Conservation (phyloP, 257 asterid genomes). For the Striga asiatica region DNA sequence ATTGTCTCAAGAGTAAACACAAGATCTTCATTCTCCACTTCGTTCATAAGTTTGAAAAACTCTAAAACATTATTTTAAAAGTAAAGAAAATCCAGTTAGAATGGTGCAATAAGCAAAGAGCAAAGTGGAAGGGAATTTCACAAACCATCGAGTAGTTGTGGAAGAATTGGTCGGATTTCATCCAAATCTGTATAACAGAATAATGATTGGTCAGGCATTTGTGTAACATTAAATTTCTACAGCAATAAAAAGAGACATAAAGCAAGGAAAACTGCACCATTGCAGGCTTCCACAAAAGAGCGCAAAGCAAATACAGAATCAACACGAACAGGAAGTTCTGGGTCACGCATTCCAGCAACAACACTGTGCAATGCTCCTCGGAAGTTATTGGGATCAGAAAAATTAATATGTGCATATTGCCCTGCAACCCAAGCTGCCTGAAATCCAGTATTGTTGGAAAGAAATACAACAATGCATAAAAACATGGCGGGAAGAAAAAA, state of each 20-base stretch:
- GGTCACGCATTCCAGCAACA: constrained; percentile 98
- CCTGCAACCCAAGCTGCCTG: constrained; percentile 99
- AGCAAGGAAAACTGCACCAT: constrained; percentile 33
- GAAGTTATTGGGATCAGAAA: constrained; percentile 77
- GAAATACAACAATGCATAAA: constrained; percentile 9
- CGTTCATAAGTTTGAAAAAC: constrained; percentile 92
- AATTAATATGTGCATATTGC: constrained; percentile 83
- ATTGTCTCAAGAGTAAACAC: constrained; percentile 95
- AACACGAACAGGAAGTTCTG: constrained; percentile 94
- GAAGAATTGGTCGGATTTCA: constrained; percentile 92
- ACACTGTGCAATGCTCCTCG: constrained; percentile 71
- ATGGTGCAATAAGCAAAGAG: not conserved
- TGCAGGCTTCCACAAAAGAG: constrained; percentile 93
- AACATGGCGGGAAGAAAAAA: not conserved
- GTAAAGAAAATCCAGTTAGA: constrained; percentile 8
- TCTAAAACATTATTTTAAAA: constrained; percentile 33
- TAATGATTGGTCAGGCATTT: constrained; percentile 6
- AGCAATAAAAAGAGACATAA: not conserved
- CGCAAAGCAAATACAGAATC: constrained; percentile 97
- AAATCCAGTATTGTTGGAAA: constrained; percentile 13
- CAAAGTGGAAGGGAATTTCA: not conserved
- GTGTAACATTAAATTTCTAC: constrained; percentile 8
- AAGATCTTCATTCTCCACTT: constrained; percentile 98
- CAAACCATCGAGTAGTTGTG: constrained; percentile 82
- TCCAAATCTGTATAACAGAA: constrained; percentile 44